Evolutionary conservation across 129 eudicot genomes (phyloP), one percentile per base, ranked within the genome.

Genomic region (Lactuca sativa): DNA sequence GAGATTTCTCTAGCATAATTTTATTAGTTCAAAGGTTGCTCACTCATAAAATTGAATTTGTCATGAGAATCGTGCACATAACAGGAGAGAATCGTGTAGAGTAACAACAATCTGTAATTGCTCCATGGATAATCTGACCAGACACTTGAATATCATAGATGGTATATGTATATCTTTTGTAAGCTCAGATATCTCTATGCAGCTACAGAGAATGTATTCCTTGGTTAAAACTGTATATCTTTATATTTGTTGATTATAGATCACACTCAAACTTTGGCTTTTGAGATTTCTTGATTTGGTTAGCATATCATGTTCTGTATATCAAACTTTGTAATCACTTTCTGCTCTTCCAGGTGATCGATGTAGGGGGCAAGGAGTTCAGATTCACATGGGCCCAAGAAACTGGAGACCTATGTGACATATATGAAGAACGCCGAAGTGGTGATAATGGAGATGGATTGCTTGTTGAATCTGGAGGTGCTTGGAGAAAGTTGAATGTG

Each of bases 371-470:
- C 25, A 90, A 93, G 83, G 89, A 69, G 77, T 89, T 89, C 79
- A 86, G 89, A 71, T 93, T 93, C 72, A 85, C 97, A 30, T 90
- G 97, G 97, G 76, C 95, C 5, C 80, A 76, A 47, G 99, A 93
- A 77, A 77, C 74, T 32, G 95, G 90, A 55, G 90, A 85, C 66
- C 84, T 89, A 4, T 90, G 96, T 77, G 99, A 90, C 70, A 83
- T 93, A 52, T 93, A 93, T 32, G 99, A 93, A 82, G 97, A 93
- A 67, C 84, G 89, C 32, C 81, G 54, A 72, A 70, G 89, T 75
- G 95, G 92, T 66, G 97, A 87, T 64, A 93, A 82, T 82, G 92
- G 90, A 77, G 88, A 82, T 76, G 93, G 95, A 31, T 75, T 85
- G 83, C 95, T 93, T 68, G 95, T 93, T 69, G 99, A 90, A 70